Conservation (phyloP, 495 filamentous ascomycete genomes). For the Friedmanniomyces endolithicus region DNA sequence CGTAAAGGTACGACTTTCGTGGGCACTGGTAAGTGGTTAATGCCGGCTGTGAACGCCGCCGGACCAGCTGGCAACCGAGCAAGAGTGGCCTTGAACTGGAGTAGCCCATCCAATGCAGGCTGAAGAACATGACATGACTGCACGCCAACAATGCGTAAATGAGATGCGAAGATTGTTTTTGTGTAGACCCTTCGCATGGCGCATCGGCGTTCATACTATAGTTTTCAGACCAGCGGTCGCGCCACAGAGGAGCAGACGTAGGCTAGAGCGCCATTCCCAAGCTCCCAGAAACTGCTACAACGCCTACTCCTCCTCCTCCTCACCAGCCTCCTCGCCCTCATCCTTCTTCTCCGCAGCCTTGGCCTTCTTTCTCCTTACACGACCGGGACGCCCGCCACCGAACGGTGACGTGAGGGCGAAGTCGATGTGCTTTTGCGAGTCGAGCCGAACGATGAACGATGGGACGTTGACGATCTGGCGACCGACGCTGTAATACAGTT, state of each 20-base stretch:
- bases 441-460: conserved; percentile 96
- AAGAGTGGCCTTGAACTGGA: too few relatives aligned
- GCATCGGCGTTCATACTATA: too few relatives aligned
- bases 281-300: background rate
- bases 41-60: too few relatives aligned
- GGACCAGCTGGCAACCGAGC: too few relatives aligned
- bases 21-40: too few relatives aligned
- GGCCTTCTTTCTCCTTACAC: conserved; percentile 98
- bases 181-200: too few relatives aligned
- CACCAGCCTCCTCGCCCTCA: conserved; percentile 71
- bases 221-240: background rate
- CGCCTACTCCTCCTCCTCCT: conserved; percentile 59
- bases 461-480: conserved; percentile 99
- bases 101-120: too few relatives aligned
- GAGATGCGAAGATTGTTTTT: too few relatives aligned
- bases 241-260: background rate
- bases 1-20: too few relatives aligned
- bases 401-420: conserved; percentile 95
- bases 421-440: conserved; percentile 99
- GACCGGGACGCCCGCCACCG: conserved; percentile 90
- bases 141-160: too few relatives aligned
- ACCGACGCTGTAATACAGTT: conserved; percentile 50
- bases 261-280: background rate
- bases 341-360: conserved; percentile 85
- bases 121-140: too few relatives aligned